phyloP scores from a whole-genome alignment of 768 basidiomycete species.

The Kwoniella dendrophila region DNA sequence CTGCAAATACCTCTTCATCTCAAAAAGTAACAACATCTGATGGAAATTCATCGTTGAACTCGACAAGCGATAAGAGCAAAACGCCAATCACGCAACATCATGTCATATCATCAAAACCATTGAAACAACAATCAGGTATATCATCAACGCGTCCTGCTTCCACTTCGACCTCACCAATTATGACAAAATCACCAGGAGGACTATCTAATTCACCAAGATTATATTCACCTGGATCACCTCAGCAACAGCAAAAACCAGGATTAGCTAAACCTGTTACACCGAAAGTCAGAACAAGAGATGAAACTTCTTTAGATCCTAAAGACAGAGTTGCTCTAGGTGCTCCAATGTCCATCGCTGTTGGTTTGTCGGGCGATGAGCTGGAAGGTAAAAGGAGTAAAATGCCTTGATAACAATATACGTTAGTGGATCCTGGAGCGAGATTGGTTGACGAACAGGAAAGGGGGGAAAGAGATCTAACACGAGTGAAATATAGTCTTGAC shows the following conservation, averaged over 20 bases:
- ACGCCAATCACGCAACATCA: neutral
- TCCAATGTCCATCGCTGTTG: conserved; percentile 2
- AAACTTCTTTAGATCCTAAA: conserved; percentile 18
- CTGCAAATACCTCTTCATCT: neutral
- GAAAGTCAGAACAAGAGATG: conserved; percentile 21
- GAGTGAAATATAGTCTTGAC: neutral
- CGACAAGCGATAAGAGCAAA: neutral
- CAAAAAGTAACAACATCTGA: neutral
- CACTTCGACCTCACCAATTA: neutral
- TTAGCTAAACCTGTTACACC: conserved; percentile 29
- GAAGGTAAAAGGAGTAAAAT: conserved; percentile 3
- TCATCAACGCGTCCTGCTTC: neutral
- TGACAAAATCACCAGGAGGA: neutral
- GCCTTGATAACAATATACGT: neutral
- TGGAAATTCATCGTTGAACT: neutral
- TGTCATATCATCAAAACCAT: neutral
- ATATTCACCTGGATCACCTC: neutral
- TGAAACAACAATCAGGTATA: neutral
- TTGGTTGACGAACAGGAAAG: neutral
- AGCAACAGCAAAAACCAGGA: conserved; percentile 7
- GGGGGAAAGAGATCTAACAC: neutral
- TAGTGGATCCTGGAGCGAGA: neutral
- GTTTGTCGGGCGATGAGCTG: neutral
- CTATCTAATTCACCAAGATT: neutral
- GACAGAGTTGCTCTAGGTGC: conserved; percentile 15